Evolutionary conservation across 495 filamentous ascomycete species (phyloP).

Genomic region (Parachaetomium inaequale): DNA sequence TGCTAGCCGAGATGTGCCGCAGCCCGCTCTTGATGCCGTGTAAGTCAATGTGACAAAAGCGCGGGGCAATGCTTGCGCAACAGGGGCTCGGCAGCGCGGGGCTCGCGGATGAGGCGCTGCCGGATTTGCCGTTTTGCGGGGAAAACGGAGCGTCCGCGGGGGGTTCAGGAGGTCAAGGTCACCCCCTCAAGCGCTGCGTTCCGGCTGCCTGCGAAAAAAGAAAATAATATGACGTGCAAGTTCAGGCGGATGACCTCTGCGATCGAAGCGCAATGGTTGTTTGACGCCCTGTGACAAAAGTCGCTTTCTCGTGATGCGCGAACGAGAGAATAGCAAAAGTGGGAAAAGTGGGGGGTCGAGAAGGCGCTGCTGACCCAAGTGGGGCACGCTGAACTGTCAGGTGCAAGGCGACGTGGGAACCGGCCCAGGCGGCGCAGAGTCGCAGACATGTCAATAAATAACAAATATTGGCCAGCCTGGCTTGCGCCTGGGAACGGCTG

Average conservation of each 20-base stretch:
- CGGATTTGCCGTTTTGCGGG: not conserved
- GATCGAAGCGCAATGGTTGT: not conserved
- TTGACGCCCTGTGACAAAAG: not conserved
- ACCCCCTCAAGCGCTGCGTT: too few relatives aligned
- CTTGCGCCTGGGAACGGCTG: too few relatives aligned
- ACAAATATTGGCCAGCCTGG: too few relatives aligned
- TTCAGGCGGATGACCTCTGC: not conserved
- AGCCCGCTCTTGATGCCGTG: not conserved
- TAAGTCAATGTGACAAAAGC: slow-evolving; percentile 6
- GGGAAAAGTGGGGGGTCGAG: not conserved
- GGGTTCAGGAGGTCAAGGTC: too few relatives aligned
- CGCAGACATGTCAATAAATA: too few relatives aligned
- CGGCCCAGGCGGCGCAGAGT: not conserved
- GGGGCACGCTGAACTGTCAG: not conserved
- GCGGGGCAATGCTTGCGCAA: slow-evolving; percentile 3
- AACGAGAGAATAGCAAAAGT: not conserved
- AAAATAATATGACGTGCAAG: not conserved
- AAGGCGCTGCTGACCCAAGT: not conserved
- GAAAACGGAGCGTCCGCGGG: not conserved
- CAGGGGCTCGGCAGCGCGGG: not conserved
- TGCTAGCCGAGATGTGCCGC: slow-evolving; percentile 1
- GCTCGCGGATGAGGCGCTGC: not conserved
- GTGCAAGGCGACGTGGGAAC: not conserved
- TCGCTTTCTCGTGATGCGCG: not conserved
- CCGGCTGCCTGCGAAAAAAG: not conserved